Evolutionary conservation across 306 rosid genomes (phyloP).

Genomic region (Mimosa pudica): DNA sequence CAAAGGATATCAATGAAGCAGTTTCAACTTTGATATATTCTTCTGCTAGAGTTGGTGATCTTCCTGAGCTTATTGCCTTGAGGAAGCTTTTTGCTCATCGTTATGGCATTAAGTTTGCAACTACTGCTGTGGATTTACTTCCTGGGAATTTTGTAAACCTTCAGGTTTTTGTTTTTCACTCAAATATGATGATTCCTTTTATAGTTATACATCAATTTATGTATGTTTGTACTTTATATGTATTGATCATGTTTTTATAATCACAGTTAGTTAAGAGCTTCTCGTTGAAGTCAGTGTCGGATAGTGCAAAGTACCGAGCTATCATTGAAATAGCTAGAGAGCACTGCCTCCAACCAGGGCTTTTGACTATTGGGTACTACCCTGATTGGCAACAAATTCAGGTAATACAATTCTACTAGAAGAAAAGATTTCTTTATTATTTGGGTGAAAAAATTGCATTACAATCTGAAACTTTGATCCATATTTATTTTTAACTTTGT

Average conservation of each 20-base stretch:
- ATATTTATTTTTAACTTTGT: not conserved
- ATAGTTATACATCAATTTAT: not conserved
- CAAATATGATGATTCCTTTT: not conserved
- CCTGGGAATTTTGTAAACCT: slow-evolving; percentile 77
- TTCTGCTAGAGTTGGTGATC: slow-evolving; percentile 85
- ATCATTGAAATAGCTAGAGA: slow-evolving; percentile 64
- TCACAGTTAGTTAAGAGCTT: slow-evolving; percentile 67
- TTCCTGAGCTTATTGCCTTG: slow-evolving; percentile 77
- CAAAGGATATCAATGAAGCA: slow-evolving; percentile 83
- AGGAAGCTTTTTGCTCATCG: slow-evolving; percentile 73
- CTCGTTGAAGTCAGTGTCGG: slow-evolving; percentile 43
- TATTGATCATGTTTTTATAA: slow-evolving; percentile 31
- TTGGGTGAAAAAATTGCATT: not conserved
- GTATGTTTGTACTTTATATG: not conserved
- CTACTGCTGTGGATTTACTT: slow-evolving; percentile 57
- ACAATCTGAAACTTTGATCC: not conserved
- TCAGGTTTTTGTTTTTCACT: slow-evolving; percentile 56
- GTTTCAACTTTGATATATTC: slow-evolving; percentile 84
- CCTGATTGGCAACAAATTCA: slow-evolving; percentile 57
- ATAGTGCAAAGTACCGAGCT: slow-evolving; percentile 55
- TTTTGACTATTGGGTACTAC: slow-evolving; percentile 59
- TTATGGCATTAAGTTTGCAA: slow-evolving; percentile 61
- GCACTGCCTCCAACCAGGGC: slow-evolving; percentile 46
- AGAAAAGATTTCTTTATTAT: not conserved
- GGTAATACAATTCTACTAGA: slow-evolving; percentile 38